Conservation (phyloP, 108 stramenopile species). For the Conticribra weissflogii region DNA sequence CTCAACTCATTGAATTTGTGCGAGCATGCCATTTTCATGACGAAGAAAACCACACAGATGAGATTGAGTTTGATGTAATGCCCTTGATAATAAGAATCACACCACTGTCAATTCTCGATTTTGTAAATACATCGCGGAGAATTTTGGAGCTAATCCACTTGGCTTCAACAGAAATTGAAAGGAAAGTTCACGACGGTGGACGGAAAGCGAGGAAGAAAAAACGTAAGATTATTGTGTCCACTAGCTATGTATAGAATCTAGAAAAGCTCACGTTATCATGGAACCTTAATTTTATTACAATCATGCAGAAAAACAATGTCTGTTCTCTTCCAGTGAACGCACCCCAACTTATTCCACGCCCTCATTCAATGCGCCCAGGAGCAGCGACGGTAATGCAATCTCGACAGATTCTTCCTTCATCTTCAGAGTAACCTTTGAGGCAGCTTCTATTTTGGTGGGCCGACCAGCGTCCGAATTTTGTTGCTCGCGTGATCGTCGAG, state of each 20-base stretch:
- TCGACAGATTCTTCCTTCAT: slow-evolving; percentile 67
- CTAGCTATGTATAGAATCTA: too few species aligned
- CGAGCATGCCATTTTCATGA: slow-evolving; percentile 64
- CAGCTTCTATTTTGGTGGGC: slow-evolving; percentile 68
- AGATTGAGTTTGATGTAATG: slow-evolving; percentile 74
- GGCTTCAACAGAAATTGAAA: slow-evolving; percentile 75
- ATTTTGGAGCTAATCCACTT: slow-evolving; percentile 64
- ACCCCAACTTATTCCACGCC: neutral
- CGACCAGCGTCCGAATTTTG: slow-evolving; percentile 52
- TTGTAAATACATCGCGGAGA: slow-evolving; percentile 56
- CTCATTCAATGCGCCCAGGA: too few species aligned
- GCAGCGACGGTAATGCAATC: slow-evolving; percentile 1
- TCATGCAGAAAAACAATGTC: neutral
- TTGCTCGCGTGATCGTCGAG: slow-evolving; percentile 5
- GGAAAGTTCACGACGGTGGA: slow-evolving; percentile 80
- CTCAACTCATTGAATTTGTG: slow-evolving; percentile 9
- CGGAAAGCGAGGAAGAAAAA: slow-evolving; percentile 56
- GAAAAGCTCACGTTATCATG: neutral
- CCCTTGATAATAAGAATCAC: slow-evolving; percentile 64
- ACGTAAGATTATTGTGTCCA: slow-evolving; percentile 30
- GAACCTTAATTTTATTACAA: neutral
- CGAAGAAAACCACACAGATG: slow-evolving; percentile 62
- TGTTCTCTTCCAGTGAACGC: neutral
- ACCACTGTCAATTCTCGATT: slow-evolving; percentile 75
- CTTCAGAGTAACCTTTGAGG: slow-evolving; percentile 61